Base-by-base conservation (phyloP, 164 flowering plant genomes). In the Nymphaea thermarum region DNA sequence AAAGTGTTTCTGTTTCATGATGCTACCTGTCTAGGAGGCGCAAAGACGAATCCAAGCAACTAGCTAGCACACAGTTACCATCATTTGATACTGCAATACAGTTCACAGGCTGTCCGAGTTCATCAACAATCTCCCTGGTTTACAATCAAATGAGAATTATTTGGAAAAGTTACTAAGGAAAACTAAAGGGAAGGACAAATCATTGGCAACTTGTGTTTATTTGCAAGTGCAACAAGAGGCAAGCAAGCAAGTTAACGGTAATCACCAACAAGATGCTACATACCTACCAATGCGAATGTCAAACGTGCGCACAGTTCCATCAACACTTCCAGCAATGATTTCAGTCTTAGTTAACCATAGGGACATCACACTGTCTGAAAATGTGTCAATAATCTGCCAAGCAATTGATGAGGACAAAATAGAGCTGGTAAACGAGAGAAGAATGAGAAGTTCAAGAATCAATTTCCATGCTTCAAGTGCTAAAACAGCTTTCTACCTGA, bases 271-370 rank as follows among this genome's bases (percentile, higher is more conserved):
- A 16, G 62, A 65, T 15, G 41, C 42, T 62, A 85, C 90, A 65
- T 81, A 90, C 98, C 99, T 91, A 70, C 99, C 97, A 74, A 87
- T 77, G 63, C 97, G 91, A 66, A 94, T 90, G 76, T 91, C 99
- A 83, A 91, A 90, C 67, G 99, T 88, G 65, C 96, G 80, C 64
- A 91, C 93, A 57, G 96, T 86, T 70, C 98, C 98, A 85, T 94
- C 96, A 70, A 94, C 99, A 73, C 99, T 87, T 76, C 96, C 96
- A 78, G 91, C 99, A 84, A 94, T 77, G 25, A 94, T 86, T 79
- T 90, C 96, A 72, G 80, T 87, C 78, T 89, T 91, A 14, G 98
- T 88, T 68, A 89, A 74, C 71, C 95, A 83, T 70, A 91, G 77
- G 53, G 93, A 91, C 96, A 91, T 91, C 8, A 91, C 97, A 77